Conservation (phyloP, 495 filamentous ascomycete species). For the Aspergillus taichungensis region DNA sequence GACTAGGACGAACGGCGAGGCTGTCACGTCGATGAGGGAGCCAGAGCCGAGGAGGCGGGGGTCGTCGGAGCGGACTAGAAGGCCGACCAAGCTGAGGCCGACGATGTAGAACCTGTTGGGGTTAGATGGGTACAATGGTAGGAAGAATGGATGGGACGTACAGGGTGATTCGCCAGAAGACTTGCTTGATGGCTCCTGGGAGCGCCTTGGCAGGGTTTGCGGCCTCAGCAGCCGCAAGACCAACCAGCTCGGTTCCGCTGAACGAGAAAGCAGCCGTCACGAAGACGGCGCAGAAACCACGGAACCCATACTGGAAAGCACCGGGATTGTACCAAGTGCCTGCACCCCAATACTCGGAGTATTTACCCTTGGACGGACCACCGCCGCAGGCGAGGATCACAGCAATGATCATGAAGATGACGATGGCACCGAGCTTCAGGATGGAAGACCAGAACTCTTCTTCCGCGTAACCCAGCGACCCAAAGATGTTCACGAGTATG, state of each 20-base stretch:
- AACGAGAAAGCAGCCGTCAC: slow-evolving; percentile 69
- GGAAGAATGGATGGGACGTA: not conserved
- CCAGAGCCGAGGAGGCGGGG: slow-evolving; percentile 36
- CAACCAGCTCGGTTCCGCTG: slow-evolving; percentile 62
- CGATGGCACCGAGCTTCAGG: slow-evolving; percentile 48
- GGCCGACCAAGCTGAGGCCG: slow-evolving; percentile 61
- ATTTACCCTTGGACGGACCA: slow-evolving; percentile 33
- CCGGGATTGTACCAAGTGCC: slow-evolving; percentile 60
- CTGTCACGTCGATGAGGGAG: slow-evolving; percentile 44
- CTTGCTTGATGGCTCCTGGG: slow-evolving; percentile 61
- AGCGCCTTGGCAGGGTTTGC: slow-evolving; percentile 54
- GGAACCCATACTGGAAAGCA: slow-evolving; percentile 57
- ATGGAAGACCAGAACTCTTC: slow-evolving; percentile 32
- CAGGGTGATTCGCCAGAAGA: slow-evolving; percentile 66
- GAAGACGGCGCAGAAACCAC: slow-evolving; percentile 64
- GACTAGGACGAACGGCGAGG: slow-evolving; percentile 56
- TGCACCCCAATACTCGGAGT: slow-evolving; percentile 47
- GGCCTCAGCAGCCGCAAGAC: slow-evolving; percentile 64
- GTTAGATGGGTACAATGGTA: not conserved
- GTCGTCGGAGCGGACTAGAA: slow-evolving; percentile 54
- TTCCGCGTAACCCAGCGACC: slow-evolving; percentile 64
- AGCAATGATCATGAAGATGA: slow-evolving; percentile 65
- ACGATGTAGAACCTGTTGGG: slow-evolving; percentile 56
- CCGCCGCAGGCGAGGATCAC: slow-evolving; percentile 63
- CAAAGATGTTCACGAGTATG: slow-evolving; percentile 38